Conservation (phyloP, 345 rosid genomes). For the Erodium maritimum region DNA sequence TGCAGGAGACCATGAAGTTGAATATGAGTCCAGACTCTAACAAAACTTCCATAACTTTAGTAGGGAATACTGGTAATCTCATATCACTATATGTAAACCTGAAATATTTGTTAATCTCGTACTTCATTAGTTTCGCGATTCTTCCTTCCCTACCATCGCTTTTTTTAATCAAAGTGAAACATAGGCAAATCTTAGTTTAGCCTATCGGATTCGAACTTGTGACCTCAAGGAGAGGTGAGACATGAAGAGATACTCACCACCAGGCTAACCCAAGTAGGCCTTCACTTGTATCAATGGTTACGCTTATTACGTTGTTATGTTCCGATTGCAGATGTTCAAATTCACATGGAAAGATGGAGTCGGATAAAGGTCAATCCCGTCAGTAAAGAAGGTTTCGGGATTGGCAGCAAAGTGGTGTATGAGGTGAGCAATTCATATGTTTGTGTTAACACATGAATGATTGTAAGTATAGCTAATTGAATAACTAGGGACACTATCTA, state of each 20-base stretch:
- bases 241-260: no score
- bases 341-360: slow-evolving; percentile 39
- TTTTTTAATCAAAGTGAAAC: background rate
- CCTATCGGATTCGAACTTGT: no score
- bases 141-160: no score
- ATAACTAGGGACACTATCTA: background rate
- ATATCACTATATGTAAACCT: no score
- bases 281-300: background rate
- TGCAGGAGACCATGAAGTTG: slow-evolving; percentile 43
- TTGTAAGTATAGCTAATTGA: background rate
- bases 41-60: slow-evolving; percentile 45
- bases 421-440: slow-evolving; percentile 34
- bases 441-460: background rate
- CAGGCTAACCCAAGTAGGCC: no score
- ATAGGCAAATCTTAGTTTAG: no score
- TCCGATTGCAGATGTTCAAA: slow-evolving; percentile 49
- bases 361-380: slow-evolving; percentile 33
- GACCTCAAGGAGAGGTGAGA: no score
- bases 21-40: slow-evolving; percentile 52
- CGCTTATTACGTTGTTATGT: background rate
- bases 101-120: no score
- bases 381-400: slow-evolving; percentile 46
- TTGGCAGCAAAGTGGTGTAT: slow-evolving; percentile 39
- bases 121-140: no score
- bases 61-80: slow-evolving; percentile 65